Evolutionary conservation across 2,329 filamentous ascomycete species (phyloP).

Genomic region (Fusarium beomiforme): DNA sequence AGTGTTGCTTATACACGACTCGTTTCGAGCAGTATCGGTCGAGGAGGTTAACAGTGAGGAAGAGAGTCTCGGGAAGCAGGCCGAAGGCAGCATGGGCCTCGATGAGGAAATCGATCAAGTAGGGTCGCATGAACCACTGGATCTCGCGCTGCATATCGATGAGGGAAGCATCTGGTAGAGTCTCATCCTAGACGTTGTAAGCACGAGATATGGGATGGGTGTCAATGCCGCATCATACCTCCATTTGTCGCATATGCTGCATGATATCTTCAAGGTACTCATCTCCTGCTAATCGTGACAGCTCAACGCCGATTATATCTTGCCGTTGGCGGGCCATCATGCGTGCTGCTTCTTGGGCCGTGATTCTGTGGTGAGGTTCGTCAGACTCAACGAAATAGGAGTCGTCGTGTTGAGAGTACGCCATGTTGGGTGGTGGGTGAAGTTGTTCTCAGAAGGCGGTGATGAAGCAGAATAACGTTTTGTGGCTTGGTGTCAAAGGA

Average conservation of each 20-base stretch:
- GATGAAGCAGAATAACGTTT: conserved; percentile 34
- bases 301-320: conserved; percentile 87
- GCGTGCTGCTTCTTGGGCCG: conserved; percentile 79
- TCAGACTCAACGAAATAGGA: conserved; percentile 67
- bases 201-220: conserved; percentile 6
- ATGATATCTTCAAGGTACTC: conserved; percentile 96
- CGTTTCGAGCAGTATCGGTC: conserved; percentile 98
- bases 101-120: conserved; percentile 96
- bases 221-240: conserved; percentile 62
- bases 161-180: conserved; percentile 92
- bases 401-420: conserved; percentile 55
- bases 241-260: conserved; percentile 95
- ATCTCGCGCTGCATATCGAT: conserved; percentile 99
- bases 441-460: conserved; percentile 14
- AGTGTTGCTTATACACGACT: conserved; percentile 99
- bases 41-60: conserved; percentile 94
- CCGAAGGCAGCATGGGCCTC: conserved; percentile 97
- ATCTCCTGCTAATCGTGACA: conserved; percentile 84
- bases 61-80: conserved; percentile 92
- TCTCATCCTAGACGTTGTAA: conserved; percentile 70
- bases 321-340: conserved; percentile 84
- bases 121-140: conserved; percentile 99
- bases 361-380: conserved; percentile 66
- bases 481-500: conserved; percentile 52
- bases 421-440: conserved; percentile 54